Conservation (phyloP, 2,329 filamentous ascomycete genomes). For the Apiospora arundinis region DNA sequence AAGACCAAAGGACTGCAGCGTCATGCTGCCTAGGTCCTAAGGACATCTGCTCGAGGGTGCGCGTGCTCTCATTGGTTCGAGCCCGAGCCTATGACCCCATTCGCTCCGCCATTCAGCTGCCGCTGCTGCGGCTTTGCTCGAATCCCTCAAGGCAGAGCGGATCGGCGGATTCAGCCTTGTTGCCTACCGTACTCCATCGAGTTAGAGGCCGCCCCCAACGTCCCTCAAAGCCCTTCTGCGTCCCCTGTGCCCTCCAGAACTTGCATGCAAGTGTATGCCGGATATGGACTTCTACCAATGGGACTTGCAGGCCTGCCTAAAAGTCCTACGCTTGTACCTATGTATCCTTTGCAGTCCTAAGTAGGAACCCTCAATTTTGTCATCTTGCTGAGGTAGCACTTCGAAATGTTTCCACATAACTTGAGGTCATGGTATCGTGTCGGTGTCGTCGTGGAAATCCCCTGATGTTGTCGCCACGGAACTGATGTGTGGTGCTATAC, state of each 20-base stretch:
- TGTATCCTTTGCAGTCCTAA: constrained; percentile 27
- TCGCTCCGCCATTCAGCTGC: constrained; percentile 19
- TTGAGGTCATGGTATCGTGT: constrained; percentile 18
- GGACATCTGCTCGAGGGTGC: not conserved
- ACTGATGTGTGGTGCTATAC: not conserved
- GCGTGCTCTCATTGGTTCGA: constrained; percentile 15
- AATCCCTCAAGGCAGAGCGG: constrained; percentile 19
- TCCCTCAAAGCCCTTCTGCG: constrained; percentile 30
- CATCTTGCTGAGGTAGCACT: constrained; percentile 24
- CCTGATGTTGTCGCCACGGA: constrained; percentile 8
- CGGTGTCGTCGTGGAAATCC: constrained; percentile 14
- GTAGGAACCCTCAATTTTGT: constrained; percentile 23
- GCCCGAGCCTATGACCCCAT: constrained; percentile 19
- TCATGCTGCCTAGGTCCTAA: constrained; percentile 9
- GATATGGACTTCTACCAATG: constrained; percentile 24
- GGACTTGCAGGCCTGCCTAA: constrained; percentile 20
- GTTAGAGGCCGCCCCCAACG: constrained; percentile 42
- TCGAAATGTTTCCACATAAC: constrained; percentile 25
- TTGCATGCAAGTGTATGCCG: constrained; percentile 21
- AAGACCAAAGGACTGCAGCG: constrained; percentile 15
- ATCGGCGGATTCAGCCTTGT: constrained; percentile 41
- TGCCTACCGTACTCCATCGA: constrained; percentile 42
- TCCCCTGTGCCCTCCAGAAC: constrained; percentile 28
- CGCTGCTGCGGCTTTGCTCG: constrained; percentile 11
- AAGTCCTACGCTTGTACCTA: constrained; percentile 27